Evolutionary conservation across 495 filamentous ascomycete genomes (phyloP).

Genomic region (Annulohypoxylon nitens): DNA sequence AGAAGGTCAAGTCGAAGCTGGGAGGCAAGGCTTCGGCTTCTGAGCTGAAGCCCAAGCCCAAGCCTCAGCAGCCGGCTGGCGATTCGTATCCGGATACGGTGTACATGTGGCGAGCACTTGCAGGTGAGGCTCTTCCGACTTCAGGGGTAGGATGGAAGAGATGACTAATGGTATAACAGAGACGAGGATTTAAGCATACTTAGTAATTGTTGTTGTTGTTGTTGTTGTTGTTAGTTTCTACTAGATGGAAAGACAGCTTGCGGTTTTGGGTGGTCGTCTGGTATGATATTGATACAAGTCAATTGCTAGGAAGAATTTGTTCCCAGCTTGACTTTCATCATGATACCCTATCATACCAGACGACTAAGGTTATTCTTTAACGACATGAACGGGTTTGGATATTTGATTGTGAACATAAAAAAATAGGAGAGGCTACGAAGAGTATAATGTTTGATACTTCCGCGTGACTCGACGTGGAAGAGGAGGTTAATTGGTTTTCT

Average conservation of each 20-base stretch:
- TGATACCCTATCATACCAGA: neutral
- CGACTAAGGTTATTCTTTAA: neutral
- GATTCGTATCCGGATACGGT: slow-evolving; percentile 31
- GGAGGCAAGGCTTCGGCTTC: slow-evolving; percentile 1
- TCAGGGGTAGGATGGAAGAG: neutral
- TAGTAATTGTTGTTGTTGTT: neutral
- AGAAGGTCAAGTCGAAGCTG: slow-evolving; percentile 39
- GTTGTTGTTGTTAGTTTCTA: neutral
- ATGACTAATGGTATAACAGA: slow-evolving; percentile 26
- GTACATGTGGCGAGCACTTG: slow-evolving; percentile 40
- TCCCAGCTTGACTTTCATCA: neutral
- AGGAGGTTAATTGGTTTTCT: neutral
- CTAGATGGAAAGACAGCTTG: neutral
- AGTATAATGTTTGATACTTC: neutral
- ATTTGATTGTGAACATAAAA: neutral
- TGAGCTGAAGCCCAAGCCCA: slow-evolving; percentile 7
- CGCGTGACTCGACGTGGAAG: neutral
- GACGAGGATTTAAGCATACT: slow-evolving; percentile 20
- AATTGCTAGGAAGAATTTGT: neutral
- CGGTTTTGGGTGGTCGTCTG: neutral
- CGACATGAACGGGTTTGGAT: neutral
- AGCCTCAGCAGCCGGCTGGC: neutral
- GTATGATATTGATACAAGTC: neutral
- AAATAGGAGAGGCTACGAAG: neutral
- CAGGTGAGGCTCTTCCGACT: slow-evolving; percentile 18